phyloP scores from a whole-genome alignment of 176 grass and related monocot species.

The Musa acuminata region DNA sequence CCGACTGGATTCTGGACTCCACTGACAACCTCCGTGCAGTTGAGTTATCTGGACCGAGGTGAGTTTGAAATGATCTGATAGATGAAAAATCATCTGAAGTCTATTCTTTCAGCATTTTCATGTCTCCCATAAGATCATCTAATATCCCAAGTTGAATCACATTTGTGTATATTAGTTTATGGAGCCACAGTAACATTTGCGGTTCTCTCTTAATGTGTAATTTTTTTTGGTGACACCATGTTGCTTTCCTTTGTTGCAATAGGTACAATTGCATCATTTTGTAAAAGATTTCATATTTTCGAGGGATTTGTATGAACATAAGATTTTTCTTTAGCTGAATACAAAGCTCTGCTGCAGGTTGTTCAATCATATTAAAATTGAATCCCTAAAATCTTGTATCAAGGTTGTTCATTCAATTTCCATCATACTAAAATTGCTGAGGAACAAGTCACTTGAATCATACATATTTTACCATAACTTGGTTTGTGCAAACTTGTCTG shows the following conservation, averaged over 20 bases:
- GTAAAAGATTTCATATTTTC: not conserved
- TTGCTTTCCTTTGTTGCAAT: not conserved
- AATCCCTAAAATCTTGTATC: not conserved
- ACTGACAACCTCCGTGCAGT: conserved; percentile 3
- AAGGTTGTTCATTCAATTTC: not conserved
- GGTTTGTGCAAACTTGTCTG: too few species aligned
- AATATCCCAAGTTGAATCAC: not conserved
- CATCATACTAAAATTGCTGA: not conserved
- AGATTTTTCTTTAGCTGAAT: not conserved
- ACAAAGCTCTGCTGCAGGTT: not conserved
- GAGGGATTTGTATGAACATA: not conserved
- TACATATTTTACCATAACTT: not conserved
- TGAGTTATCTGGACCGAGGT: conserved; percentile 13
- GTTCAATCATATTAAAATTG: not conserved
- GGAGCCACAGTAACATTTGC: not conserved
- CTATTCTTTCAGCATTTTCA: not conserved
- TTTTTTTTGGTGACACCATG: not conserved
- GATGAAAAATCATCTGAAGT: not conserved
- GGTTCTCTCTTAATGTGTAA: not conserved
- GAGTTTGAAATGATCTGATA: not conserved
- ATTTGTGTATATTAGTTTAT: too few species aligned
- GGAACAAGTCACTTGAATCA: not conserved
- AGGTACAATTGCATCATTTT: too few species aligned
- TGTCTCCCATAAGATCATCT: not conserved
- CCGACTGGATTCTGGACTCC: conserved; percentile 6